A percentile compares a stretch with the other conserved stretches of the same genome.
phyloP scores from a whole-genome alignment of 179 eudicot genomes.

The Beta lomatogona region DNA sequence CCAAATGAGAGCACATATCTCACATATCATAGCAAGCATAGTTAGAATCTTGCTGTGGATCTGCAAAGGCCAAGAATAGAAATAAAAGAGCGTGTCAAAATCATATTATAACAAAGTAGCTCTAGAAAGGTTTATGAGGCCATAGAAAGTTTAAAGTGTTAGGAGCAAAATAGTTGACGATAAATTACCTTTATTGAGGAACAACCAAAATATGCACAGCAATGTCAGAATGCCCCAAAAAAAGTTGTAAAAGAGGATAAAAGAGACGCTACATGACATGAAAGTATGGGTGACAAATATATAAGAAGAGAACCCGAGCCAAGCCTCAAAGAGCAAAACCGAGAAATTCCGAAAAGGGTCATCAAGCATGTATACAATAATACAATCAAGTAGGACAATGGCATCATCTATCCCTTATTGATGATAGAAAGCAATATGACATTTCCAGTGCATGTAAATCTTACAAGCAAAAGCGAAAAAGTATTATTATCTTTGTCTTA shows the following conservation, averaged over 20 bases:
- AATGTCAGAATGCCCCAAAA: neutral
- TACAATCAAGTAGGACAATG: neutral
- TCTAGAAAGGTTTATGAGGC: neutral
- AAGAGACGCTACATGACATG: neutral
- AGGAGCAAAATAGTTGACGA: neutral
- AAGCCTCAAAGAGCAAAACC: neutral
- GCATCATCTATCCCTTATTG: neutral
- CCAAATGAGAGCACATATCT: conserved; percentile 91
- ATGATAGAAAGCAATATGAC: no score
- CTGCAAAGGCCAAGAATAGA: conserved; percentile 42
- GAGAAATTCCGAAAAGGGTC: neutral
- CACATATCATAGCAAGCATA: conserved; percentile 72
- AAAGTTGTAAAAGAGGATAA: neutral
- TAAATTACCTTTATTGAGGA: neutral
- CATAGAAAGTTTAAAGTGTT: neutral
- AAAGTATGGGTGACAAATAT: neutral
- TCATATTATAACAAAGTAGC: neutral
- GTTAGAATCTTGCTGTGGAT: conserved; percentile 83
- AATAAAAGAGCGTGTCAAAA: neutral
- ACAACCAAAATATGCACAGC: neutral
- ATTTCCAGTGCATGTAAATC: neutral
- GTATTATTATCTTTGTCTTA: neutral
- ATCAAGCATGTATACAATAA: neutral
- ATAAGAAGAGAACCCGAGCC: conserved; percentile 2
- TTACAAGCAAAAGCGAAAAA: neutral